These are phyloP conservation scores for Chimonanthus salicifolius DNA, from an alignment of 164 flowering plant genomes.

Conservation along the genomic window DNA sequence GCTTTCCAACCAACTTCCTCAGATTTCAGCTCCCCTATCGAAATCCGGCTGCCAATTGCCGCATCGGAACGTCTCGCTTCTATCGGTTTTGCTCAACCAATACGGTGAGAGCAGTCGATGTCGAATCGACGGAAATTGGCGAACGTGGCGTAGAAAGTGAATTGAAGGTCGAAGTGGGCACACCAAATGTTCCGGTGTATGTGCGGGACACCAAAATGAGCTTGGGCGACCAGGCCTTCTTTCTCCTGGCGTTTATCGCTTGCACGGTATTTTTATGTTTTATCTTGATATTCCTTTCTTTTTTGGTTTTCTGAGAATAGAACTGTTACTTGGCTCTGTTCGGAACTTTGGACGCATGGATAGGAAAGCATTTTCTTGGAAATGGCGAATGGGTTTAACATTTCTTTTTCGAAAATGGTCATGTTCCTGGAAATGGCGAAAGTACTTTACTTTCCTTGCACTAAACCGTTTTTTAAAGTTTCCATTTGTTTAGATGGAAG, in stretches of 20 bases:
- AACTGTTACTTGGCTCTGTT: neutral
- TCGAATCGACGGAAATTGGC: neutral
- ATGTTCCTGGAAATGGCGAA: neutral
- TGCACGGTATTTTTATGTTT: conserved; percentile 45
- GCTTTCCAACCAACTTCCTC: conserved; percentile 6
- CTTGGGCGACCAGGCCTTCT: conserved; percentile 64
- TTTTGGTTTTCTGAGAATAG: neutral
- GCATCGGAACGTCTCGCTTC: conserved; percentile 14
- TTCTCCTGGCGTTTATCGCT: conserved; percentile 64
- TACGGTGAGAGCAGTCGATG: neutral
- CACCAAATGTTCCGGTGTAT: conserved; percentile 23
- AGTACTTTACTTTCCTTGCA: neutral
- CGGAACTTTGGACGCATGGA: neutral
- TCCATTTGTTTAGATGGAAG: too few relatives aligned
- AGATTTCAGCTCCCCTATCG: neutral
- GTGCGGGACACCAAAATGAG: conserved; percentile 39
- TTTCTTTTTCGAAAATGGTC: neutral
- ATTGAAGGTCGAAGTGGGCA: conserved; percentile 37
- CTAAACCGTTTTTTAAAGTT: too few relatives aligned
- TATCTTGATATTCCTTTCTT: neutral
- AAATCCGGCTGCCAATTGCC: conserved; percentile 1
- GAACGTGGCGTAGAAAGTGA: conserved; percentile 9
- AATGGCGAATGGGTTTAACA: neutral
- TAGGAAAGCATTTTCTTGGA: neutral
- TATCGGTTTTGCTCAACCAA: conserved; percentile 6